Percentiles rank a stretch among this genome's conserved stretches.
Conservation (phyloP, 2,329 filamentous ascomycete species). For the Fusarium domesticum region DNA sequence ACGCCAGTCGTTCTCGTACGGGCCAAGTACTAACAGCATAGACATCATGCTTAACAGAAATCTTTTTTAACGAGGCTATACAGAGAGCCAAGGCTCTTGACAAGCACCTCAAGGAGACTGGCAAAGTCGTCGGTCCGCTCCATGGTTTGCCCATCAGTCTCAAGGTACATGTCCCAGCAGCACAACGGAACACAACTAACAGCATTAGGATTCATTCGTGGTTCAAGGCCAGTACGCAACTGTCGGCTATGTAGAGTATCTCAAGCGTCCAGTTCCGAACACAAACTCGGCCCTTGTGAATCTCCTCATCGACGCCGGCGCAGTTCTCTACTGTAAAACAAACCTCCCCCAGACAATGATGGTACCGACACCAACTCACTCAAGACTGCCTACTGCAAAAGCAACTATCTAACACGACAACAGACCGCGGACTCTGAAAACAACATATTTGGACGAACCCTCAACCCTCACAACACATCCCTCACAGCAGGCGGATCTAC, state of each 20-base stretch:
- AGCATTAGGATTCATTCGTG: conserved; percentile 21
- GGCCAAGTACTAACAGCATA: not conserved
- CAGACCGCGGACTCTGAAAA: conserved; percentile 40
- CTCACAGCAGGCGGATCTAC: conserved; percentile 29
- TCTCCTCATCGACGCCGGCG: conserved; percentile 26
- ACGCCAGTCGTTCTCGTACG: accelerated
- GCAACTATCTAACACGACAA: not conserved
- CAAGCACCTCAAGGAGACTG: conserved; percentile 19
- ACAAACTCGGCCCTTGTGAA: conserved; percentile 25
- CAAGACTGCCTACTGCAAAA: accelerated
- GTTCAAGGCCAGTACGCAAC: conserved; percentile 25
- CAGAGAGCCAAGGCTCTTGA: conserved; percentile 15
- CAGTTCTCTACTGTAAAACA: conserved; percentile 41
- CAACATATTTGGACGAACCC: conserved; percentile 27
- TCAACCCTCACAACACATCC: conserved; percentile 35
- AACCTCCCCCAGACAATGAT: conserved; percentile 62
- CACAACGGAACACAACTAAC: not conserved
- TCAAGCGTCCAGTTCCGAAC: conserved; percentile 18
- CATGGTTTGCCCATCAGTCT: conserved; percentile 25
- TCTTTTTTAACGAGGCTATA: conserved; percentile 19
- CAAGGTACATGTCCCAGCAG: conserved; percentile 7
- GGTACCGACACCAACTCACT: conserved; percentile 31
- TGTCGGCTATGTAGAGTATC: conserved; percentile 26
- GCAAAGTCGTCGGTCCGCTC: conserved; percentile 18
- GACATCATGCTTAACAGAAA: conserved; percentile 23